A percentile compares a stretch with the other conserved stretches of the same genome.
Conservation (phyloP, 257 asterid species). For the Phtheirospermum japonicum region DNA sequence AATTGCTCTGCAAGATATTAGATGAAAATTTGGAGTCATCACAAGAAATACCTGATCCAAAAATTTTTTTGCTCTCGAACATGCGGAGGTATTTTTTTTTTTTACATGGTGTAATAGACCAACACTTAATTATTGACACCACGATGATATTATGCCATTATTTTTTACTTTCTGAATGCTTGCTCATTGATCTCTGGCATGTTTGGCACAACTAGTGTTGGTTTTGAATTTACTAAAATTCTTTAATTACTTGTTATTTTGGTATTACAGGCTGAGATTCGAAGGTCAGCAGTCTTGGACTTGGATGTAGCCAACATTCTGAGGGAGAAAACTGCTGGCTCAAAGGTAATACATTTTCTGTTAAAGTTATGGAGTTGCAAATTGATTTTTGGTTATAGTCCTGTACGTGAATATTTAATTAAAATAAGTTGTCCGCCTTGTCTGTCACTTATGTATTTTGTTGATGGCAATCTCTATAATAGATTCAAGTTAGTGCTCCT, state of each 20-base stretch:
- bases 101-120: constrained; percentile 15
- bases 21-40: constrained; percentile 53
- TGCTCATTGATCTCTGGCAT: constrained; percentile 5
- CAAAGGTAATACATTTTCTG: constrained; percentile 45
- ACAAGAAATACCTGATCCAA: constrained; percentile 51
- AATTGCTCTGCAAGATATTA: constrained; percentile 55
- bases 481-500: constrained; percentile 3
- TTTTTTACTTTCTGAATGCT: constrained; percentile 7
- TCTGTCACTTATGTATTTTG: constrained; percentile 2
- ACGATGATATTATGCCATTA: neutral
- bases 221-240: constrained; percentile 9
- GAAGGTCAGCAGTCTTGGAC: constrained; percentile 60
- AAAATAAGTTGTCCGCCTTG: constrained; percentile 4
- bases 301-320: constrained; percentile 52
- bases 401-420: neutral
- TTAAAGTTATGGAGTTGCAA: constrained; percentile 1
- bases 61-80: constrained; percentile 68
- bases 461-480: neutral
- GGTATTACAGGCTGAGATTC: constrained; percentile 59
- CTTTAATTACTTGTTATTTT: constrained; percentile 14
- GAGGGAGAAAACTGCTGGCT: constrained; percentile 52
- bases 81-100: constrained; percentile 71
- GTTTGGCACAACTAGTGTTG: constrained; percentile 14
- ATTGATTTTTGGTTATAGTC: neutral
- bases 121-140: neutral